Percentiles rank a stretch among this genome's conserved stretches.
Conservation (phyloP, 768 basidiomycete genomes). For the Leccinum subtestaceum region DNA sequence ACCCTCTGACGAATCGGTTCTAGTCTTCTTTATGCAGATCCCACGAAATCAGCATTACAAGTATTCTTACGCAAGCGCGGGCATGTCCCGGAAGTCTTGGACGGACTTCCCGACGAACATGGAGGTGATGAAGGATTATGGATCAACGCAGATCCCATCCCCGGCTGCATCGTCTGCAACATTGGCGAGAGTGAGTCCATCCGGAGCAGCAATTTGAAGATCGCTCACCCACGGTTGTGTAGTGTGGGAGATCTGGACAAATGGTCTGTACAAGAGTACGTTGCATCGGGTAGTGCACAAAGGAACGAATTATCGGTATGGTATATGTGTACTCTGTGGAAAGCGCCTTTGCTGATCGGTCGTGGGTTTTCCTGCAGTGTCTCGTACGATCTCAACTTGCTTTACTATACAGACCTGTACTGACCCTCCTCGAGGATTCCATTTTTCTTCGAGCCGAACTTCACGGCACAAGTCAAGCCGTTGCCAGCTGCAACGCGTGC, state of each 20-base stretch:
- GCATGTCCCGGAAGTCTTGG: conserved; percentile 24
- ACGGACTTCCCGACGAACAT: conserved; percentile 48
- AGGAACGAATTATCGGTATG: conserved; percentile 61
- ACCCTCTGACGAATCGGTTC: conserved; percentile 10
- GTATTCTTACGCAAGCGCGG: conserved; percentile 61
- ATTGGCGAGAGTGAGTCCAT: conserved; percentile 77
- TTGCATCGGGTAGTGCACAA: conserved; percentile 86
- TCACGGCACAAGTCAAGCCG: conserved; percentile 65
- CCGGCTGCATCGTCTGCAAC: conserved; percentile 84
- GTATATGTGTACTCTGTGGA: not conserved
- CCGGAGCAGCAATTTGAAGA: not conserved
- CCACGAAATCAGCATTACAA: conserved; percentile 76
- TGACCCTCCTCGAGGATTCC: conserved; percentile 56
- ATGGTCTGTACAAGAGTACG: conserved; percentile 83
- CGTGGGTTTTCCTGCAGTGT: conserved; percentile 42
- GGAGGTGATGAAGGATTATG: conserved; percentile 62
- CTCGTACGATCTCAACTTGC: conserved; percentile 49
- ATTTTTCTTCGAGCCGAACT: conserved; percentile 94
- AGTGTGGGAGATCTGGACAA: conserved; percentile 95
- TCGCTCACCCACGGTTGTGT: conserved; percentile 3
- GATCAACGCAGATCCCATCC: conserved; percentile 83
- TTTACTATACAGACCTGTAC: not conserved
- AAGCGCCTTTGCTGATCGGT: not conserved
- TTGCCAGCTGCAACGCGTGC: conserved; percentile 57
- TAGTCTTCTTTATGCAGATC: conserved; percentile 88